A percentile compares a stretch with the other conserved stretches of the same genome.
phyloP scores from a whole-genome alignment of 495 filamentous ascomycete genomes.

The Astrothelium macrocarpum region DNA sequence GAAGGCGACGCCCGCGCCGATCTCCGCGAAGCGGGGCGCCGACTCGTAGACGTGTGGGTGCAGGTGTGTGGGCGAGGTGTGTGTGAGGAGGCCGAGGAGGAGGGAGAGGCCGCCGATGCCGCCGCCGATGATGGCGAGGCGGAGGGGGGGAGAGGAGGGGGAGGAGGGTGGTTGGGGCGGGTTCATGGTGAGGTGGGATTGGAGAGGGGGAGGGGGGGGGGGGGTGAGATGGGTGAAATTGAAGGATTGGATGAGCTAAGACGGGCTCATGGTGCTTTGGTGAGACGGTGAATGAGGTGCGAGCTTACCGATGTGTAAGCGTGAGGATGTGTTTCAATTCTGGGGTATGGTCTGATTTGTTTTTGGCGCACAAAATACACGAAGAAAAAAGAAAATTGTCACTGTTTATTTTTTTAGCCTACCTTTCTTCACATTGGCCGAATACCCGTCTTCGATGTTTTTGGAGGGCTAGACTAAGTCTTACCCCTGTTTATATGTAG shows the following conservation, averaged over 20 bases:
- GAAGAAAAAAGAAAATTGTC: background rate
- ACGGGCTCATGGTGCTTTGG: background rate
- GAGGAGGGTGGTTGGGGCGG: background rate
- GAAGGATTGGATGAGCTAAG: background rate
- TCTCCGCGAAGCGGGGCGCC: constrained; percentile 7
- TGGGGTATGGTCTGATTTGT: background rate
- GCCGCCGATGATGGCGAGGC: constrained; percentile 5
- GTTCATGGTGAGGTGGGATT: background rate
- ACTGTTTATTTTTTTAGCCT: background rate
- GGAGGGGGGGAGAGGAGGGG: background rate
- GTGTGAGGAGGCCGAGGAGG: constrained; percentile 2
- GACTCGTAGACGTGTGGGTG: background rate
- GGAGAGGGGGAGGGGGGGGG: background rate
- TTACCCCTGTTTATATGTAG: background rate
- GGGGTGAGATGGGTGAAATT: background rate
- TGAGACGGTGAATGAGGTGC: background rate
- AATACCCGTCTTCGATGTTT: background rate
- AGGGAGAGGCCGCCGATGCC: constrained; percentile 6
- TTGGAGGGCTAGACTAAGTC: background rate
- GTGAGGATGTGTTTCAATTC: background rate
- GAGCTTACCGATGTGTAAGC: background rate
- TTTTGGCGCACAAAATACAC: background rate
- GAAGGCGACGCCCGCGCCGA: constrained; percentile 43
- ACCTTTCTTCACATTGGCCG: background rate
- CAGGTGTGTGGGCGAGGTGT: background rate